phyloP scores from a whole-genome alignment of 768 basidiomycete species.

The Lactarius quietus region DNA sequence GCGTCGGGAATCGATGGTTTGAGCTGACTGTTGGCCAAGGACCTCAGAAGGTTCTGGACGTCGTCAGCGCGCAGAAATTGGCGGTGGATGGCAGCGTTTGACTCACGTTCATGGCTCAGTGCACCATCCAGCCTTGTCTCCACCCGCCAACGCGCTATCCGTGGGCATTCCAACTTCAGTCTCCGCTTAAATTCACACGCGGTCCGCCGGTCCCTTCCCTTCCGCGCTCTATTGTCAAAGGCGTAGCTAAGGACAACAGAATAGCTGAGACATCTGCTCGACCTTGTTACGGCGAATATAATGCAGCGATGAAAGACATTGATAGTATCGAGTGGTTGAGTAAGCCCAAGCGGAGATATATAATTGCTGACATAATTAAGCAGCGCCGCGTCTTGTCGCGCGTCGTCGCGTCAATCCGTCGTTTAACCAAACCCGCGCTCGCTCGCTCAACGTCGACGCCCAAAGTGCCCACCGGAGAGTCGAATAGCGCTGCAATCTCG shows the following conservation, averaged over 20 bases:
- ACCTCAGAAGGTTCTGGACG: conserved; percentile 80
- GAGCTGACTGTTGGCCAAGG: conserved; percentile 74
- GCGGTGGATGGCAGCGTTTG: conserved; percentile 31
- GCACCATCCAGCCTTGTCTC: conserved; percentile 30
- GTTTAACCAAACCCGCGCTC: conserved; percentile 6
- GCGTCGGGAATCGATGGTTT: conserved; percentile 55
- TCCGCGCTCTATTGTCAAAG: background rate
- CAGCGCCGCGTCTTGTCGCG: conserved; percentile 17
- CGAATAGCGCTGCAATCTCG: background rate
- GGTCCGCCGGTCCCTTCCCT: background rate
- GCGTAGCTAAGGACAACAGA: background rate
- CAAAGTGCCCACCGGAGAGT: background rate
- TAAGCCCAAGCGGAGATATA: conserved; percentile 11
- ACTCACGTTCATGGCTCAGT: conserved; percentile 38
- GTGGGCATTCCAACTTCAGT: conserved; percentile 30
- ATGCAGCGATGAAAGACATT: background rate
- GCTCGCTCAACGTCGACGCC: background rate
- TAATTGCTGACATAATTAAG: conserved; percentile 20
- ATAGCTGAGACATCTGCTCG: background rate
- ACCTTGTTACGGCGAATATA: background rate
- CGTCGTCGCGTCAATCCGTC: conserved; percentile 18
- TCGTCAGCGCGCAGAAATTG: conserved; percentile 21
- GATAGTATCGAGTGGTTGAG: background rate
- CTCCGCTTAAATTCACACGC: conserved; percentile 28
- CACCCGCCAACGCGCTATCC: conserved; percentile 28